Evolutionary conservation across 2,329 filamentous ascomycete genomes (phyloP).

Genomic region (Orbilia brochopaga): DNA sequence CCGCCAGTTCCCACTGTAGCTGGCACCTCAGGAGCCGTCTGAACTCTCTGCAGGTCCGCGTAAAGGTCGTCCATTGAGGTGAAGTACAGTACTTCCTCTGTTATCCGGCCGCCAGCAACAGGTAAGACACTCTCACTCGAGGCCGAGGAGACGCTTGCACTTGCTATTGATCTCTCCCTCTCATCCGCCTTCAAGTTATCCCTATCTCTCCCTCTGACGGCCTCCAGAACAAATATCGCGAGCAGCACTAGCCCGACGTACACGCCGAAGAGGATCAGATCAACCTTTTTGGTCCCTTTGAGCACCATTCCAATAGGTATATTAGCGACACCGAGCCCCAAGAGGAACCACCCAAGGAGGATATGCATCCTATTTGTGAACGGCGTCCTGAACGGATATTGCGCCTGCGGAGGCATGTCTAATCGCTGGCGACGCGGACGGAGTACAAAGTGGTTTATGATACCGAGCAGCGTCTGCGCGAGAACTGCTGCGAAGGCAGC

Average conservation of each 20-base stretch:
- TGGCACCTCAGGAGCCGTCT: constrained; percentile 27
- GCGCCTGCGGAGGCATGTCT: constrained; percentile 1
- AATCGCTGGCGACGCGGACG: constrained; percentile 18
- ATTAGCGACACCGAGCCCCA: constrained; percentile 41
- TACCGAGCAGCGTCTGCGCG: constrained; percentile 33
- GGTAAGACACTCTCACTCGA: constrained; percentile 34
- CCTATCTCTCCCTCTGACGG: constrained; percentile 36
- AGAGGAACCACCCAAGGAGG: constrained; percentile 24
- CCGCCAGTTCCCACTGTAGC: constrained; percentile 2
- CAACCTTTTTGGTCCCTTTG: constrained; percentile 25
- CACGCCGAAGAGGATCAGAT: constrained; percentile 26
- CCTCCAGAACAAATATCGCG: constrained; percentile 20
- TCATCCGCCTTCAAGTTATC: constrained; percentile 20
- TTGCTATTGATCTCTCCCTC: constrained; percentile 10
- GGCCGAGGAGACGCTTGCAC: constrained; percentile 1
- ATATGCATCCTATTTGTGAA: constrained; percentile 42
- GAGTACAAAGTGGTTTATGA: constrained; percentile 33
- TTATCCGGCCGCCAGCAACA: constrained; percentile 35
- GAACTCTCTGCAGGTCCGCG: constrained; percentile 16
- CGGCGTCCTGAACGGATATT: constrained; percentile 38
- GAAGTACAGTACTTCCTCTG: constrained; percentile 34
- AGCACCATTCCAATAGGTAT: constrained; percentile 42
- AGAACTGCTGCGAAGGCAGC: constrained; percentile 32
- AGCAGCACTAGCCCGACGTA: constrained; percentile 29
- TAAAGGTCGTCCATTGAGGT: constrained; percentile 22